Conservation (phyloP, 345 rosid genomes). For the Populus simonii region DNA sequence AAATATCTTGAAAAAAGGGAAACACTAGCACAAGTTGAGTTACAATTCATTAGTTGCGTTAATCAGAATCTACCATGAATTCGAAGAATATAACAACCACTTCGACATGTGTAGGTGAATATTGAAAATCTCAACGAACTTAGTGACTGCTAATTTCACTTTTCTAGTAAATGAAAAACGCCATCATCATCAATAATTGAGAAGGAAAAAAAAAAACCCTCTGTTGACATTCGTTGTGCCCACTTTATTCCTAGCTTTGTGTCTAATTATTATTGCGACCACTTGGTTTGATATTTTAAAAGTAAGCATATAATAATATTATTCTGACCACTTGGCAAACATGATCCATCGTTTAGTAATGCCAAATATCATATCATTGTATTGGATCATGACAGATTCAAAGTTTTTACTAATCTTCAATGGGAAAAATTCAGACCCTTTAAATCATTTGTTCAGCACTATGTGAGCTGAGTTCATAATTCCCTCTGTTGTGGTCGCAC, state of each 20-base stretch:
- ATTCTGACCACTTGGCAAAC: slow-evolving; percentile 1
- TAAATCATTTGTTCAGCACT: not conserved
- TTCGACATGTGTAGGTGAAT: not conserved
- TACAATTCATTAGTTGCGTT: not conserved
- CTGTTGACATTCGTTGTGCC: slow-evolving; percentile 7
- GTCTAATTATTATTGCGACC: slow-evolving; percentile 8
- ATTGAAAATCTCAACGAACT: not conserved
- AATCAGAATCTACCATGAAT: not conserved
- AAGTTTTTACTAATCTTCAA: not conserved
- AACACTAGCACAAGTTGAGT: no score
- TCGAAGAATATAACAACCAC: not conserved
- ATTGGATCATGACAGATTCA: not conserved
- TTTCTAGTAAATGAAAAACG: not conserved
- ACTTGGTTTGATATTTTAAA: not conserved
- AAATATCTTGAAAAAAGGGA: no score
- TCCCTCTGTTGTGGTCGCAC: no score
- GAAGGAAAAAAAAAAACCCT: not conserved
- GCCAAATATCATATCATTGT: not conserved
- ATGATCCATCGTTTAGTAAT: not conserved
- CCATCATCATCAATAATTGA: not conserved
- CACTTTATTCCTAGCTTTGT: not conserved
- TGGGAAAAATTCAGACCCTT: not conserved
- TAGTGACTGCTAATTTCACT: not conserved
- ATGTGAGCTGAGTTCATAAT: not conserved
- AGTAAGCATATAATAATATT: slow-evolving; percentile 1